Base-by-base conservation (phyloP, 2,329 filamentous ascomycete species). In the Leptographium radiaticola region DNA sequence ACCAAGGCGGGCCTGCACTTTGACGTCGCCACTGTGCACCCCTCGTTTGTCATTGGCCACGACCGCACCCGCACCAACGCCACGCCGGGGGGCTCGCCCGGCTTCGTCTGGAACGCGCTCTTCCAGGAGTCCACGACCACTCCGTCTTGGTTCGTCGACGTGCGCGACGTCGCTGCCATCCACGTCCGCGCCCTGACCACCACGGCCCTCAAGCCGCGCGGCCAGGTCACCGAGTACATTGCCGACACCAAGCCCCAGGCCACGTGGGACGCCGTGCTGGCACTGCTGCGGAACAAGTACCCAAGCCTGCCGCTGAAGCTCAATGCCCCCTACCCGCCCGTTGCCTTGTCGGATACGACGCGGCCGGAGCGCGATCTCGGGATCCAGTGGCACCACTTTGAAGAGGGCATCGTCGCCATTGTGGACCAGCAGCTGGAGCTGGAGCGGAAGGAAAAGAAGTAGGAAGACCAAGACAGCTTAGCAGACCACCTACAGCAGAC, bases 31-130 rank as follows among this genome's bases (percentile, higher is more conserved):
- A 45, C 49, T 30, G 18, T 58, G 10, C 44, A 52, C 49, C 55
- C 58, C 15, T 31, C 49, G n/a, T 56, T 39, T 46, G 49, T 56
- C 18, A 46, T 59, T 16, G 56, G 59, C 18, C 52, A 50, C 31
- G 52, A 58, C 45, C 50, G 39, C 16, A 39, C 48, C 6, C 42
- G 30, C 34, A 40, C 45, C 2, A 30, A 46, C 18, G 34, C 52
- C 42, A 12, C 40, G 30, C 49, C 54, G 15, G n/a, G n/a, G 34
- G 51, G 53, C 34, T 47, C 53, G 30, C 49, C 40, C 12, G 20
- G 15, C 1, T 16, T 53, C 34, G 31, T 46, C 13, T 33, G 10
- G 44, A 4, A 11, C 44, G 11, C 44, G 44, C 30, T 46, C 20
- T 31, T n/a, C 2, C 2, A 46, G 25, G 12, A 13, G 10, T 6